These are phyloP conservation scores for Coemansia sp. DNA, from an alignment of 192 early-diverging fungal species.

Conservation along the genomic window DNA sequence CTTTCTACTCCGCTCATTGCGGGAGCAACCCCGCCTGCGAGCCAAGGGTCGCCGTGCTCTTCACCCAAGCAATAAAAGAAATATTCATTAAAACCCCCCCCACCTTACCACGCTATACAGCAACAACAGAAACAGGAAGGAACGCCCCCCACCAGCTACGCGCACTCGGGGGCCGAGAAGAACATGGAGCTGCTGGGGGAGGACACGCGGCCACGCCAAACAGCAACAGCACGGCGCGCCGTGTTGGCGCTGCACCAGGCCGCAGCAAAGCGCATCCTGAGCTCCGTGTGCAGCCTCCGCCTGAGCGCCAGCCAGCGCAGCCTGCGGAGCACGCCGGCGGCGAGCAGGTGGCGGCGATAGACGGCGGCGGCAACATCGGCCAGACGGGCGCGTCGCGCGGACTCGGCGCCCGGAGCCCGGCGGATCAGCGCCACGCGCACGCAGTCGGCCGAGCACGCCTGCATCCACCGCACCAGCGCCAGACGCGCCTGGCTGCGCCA, in stretches of 20 bases:
- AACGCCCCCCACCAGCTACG: background rate
- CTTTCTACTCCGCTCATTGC: too few species aligned
- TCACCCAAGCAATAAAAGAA: background rate
- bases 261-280: constrained; percentile 26
- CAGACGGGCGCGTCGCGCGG: constrained; percentile 8
- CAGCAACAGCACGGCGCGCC: constrained; percentile 16
- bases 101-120: background rate
- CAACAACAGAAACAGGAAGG: background rate
- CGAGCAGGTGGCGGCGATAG: background rate
- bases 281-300: constrained; percentile 11
- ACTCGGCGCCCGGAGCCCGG: background rate
- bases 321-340: background rate
- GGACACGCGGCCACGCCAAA: constrained; percentile 30
- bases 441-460: constrained; percentile 14
- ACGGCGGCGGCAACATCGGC: constrained; percentile 13
- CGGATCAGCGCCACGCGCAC: constrained; percentile 25
- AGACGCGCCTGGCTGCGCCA: constrained; percentile 41
- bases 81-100: background rate
- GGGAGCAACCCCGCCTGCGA: too few species aligned
- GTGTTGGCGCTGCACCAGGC: constrained; percentile 42
- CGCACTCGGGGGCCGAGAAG: constrained; percentile 21
- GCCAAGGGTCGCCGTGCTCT: background rate
- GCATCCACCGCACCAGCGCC: constrained; percentile 29
- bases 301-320: constrained; percentile 4
- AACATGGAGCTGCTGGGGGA: constrained; percentile 41